Evolutionary conservation across 495 filamentous ascomycete species (phyloP), one percentile per base, ranked within the genome.

Genomic region (Apiosordaria backusii): DNA sequence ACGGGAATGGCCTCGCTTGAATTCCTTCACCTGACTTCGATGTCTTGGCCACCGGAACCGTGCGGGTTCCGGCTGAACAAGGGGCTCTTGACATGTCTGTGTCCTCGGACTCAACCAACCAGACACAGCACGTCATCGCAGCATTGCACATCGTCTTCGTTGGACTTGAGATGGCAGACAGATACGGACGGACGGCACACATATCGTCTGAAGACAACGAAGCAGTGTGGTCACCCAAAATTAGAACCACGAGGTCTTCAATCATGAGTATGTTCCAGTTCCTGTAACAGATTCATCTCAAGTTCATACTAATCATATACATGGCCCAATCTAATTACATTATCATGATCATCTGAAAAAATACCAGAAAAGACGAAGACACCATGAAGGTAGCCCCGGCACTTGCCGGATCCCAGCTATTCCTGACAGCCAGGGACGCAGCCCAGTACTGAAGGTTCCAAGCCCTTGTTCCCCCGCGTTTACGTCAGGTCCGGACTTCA

Each of bases 41-140:
- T 54, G 24, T 19, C 50, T 63, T 63, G 50, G 57, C 27, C 10
- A 7, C 66, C 69, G 69, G 69, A 67, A 61, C 29, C 35, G 23
- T 35, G 52, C 53, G 57, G 50, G 50, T 63, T 68, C 66, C 69
- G 69, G 57, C 62, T 15, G 55, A 18, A 59, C 22, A 62, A 62
- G 60, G 0, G 35, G 60, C 35, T 45, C 35, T 13, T 45, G 35
- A 45, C 27, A 29, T 29, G 27, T 29, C 27, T 29, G 27, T 29
- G 27, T 29, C 27, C 27, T 29, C 27, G 7, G 4, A 3, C 7
- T 29, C 27, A 29, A 16, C 16, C 57, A 59, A 59, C 22, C 26
- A n/a, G 1, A 60, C 16, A 26, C 58, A 23, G 27, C 35, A 45
- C 35, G 35, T 15, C 13, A 45, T 45, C 35, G 3, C 35, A 45